These are phyloP conservation scores for Cryptococcus deneoformans DNA, from an alignment of 1,284 basidiomycete species.

Conservation along the genomic window DNA sequence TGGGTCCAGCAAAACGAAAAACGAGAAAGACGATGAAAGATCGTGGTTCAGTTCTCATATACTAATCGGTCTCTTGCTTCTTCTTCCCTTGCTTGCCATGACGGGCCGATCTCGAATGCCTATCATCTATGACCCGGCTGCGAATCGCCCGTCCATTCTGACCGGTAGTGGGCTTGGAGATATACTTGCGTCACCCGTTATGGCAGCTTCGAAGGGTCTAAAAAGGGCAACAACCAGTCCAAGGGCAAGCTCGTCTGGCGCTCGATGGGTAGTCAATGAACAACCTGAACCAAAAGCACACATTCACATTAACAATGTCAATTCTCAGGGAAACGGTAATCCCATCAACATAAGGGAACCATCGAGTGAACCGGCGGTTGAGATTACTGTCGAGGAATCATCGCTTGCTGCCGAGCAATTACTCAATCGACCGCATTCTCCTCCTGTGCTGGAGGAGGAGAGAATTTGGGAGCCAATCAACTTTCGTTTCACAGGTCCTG, in stretches of 20 bases:
- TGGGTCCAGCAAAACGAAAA: neutral
- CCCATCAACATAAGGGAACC: slow-evolving; percentile 10
- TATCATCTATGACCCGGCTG: neutral
- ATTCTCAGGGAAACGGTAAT: slow-evolving; percentile 20
- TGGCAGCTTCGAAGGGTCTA: neutral
- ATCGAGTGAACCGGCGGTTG: neutral
- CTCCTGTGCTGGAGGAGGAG: slow-evolving; percentile 1
- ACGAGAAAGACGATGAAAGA: neutral
- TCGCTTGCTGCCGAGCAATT: no score
- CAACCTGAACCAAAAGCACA: slow-evolving; percentile 3
- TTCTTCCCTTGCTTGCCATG: slow-evolving; percentile 6
- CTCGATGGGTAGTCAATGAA: slow-evolving; percentile 8
- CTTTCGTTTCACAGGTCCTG: slow-evolving; percentile 21
- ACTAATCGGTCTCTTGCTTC: slow-evolving; percentile 7
- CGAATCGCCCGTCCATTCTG: neutral
- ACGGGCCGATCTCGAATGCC: slow-evolving; percentile 2
- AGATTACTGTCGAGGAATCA: slow-evolving; percentile 3
- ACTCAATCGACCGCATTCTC: no score
- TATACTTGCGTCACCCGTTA: neutral
- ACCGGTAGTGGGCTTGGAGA: slow-evolving; percentile 3
- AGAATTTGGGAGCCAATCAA: slow-evolving; percentile 14
- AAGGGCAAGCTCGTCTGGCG: neutral
- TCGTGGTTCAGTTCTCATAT: slow-evolving; percentile 7
- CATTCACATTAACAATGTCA: slow-evolving; percentile 27
- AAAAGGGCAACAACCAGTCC: neutral